These are phyloP conservation scores for Fusarium oxysporum DNA, from an alignment of 2,329 filamentous ascomycete species.

Conservation along the genomic window DNA sequence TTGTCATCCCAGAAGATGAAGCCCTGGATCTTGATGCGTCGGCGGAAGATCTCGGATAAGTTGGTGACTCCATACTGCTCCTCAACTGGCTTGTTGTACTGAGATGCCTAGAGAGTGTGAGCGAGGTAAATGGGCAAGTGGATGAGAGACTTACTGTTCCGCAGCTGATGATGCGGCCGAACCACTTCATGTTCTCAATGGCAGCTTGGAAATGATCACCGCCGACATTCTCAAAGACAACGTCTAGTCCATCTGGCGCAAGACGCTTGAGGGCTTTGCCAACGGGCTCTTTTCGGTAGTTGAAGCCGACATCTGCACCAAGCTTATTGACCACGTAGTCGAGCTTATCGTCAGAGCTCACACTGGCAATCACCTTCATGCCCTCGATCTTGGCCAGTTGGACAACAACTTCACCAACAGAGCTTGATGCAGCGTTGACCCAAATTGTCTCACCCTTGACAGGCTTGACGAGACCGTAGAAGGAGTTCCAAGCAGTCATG, in stretches of 20 bases:
- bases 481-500: neutral
- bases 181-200: neutral
- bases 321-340: neutral
- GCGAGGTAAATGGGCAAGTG: fast-evolving
- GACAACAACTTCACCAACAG: neutral
- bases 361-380: neutral
- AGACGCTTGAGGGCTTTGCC: neutral
- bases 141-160: neutral
- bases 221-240: neutral
- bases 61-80: neutral
- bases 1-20: constrained; percentile 1
- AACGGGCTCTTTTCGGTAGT: neutral
- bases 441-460: neutral
- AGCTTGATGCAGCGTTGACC: neutral
- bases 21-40: neutral
- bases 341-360: neutral
- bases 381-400: neutral
- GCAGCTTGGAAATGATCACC: constrained; percentile 1
- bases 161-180: neutral
- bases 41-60: neutral
- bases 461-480: neutral
- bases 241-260: neutral
- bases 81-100: neutral
- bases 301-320: neutral
- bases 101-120: neutral